Base-by-base conservation (phyloP, 495 filamentous ascomycete species). In the Neurospora sp. region DNA sequence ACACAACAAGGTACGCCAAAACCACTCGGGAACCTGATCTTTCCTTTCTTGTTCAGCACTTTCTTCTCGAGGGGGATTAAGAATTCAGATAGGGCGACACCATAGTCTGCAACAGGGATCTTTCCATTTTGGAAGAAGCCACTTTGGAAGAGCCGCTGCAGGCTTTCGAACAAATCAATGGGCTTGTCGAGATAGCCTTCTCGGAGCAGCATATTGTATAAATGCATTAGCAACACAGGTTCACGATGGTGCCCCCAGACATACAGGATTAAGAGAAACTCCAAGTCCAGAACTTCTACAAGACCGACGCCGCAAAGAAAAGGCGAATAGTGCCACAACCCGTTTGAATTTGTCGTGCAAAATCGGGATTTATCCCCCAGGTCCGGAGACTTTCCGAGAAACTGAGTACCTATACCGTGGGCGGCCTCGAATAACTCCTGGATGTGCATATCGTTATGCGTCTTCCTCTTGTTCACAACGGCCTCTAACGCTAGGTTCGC, bases 251-350 rank as follows among this genome's bases (percentile, higher is more conserved):
- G 72, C 18, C 82, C 81, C 75, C 79, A 82, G 22, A 84, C 8
- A 18, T 75, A 9, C 69, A 84, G 76, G n/a, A 76, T 74, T 39
- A 75, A 71, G 4, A 75, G 40, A 70, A 83, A 85, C 1, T 76
- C 76, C 40, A 80, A 61, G 31, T 81, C 76, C 3, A 87, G 79
- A 7, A 69, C 82, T 74, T 86, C 84, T 18, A 73, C 73, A 7
- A 87, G 79, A 3, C 85, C 84, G 4, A 79, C 81, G 9, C 84
- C 84, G 68, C 85, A 87, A 18, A 87, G 79, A 74, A 83, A 86
- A 3, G 85, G 86, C 20, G 83, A 87, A 70, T 85, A 87, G 41
- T 83, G 81, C 85, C 83, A 86, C 53, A 87, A 78, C 4, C 84
- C 84, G 71, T 86, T 87, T 1, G 80, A 39, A 70, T 84, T 81